Evolutionary conservation across 169 alveolate genomes (phyloP).

Genomic region (Perkinsus olseni): DNA sequence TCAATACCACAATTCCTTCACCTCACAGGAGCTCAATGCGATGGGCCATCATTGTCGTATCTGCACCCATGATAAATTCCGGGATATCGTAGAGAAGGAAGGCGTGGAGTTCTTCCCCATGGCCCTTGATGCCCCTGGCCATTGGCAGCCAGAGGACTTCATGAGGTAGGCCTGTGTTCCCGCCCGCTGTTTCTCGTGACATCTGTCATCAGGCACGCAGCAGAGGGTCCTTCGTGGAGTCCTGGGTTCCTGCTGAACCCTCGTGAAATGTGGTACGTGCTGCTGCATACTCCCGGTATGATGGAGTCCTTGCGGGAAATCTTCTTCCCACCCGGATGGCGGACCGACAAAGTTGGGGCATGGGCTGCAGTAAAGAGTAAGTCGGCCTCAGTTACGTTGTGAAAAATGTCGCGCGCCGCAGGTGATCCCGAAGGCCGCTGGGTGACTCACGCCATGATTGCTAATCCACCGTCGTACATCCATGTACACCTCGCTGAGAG

Average conservation of each 20-base stretch:
- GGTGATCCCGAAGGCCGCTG: background rate
- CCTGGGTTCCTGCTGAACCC: background rate
- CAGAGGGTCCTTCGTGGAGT: background rate
- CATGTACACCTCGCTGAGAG: slow-evolving; percentile 12
- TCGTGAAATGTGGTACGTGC: background rate
- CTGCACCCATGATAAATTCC: background rate
- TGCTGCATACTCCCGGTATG: background rate
- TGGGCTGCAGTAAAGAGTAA: background rate
- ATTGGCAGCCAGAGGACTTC: background rate
- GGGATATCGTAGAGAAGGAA: background rate
- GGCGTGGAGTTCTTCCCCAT: background rate
- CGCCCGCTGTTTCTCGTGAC: background rate
- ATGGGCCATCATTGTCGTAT: background rate
- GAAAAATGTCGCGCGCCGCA: too few relatives aligned
- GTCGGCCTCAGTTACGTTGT: too few relatives aligned
- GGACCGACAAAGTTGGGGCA: background rate
- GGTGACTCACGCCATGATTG: background rate
- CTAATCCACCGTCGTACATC: background rate
- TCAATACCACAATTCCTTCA: background rate
- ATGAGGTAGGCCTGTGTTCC: background rate
- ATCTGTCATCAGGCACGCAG: background rate
- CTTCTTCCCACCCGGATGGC: background rate
- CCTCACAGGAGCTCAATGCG: background rate
- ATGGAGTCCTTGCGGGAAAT: background rate
- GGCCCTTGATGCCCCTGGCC: background rate